Evolutionary conservation across 768 basidiomycete species (phyloP), one percentile per base, ranked within the genome.

Genomic region (Trametes villosa): DNA sequence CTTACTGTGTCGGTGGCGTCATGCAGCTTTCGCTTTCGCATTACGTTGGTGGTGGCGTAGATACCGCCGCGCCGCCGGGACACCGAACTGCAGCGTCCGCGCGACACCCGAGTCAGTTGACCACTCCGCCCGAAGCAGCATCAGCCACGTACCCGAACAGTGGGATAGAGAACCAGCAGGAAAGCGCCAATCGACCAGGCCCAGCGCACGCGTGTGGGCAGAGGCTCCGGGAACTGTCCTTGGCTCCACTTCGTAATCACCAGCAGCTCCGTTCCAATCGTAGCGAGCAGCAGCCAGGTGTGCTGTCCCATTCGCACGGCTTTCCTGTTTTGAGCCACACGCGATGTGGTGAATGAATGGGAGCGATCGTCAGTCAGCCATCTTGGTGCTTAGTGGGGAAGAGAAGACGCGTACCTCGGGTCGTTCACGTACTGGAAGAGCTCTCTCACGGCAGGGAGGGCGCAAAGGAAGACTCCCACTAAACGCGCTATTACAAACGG

Each of bases 231-330:
- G 69, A 87, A 94, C 71, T 85, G 82, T 12, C 87, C 89, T 67
- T 84, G 77, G 65, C 89, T 86, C 92, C 91, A 94, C 77, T 94
- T 94, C 66, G 79, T 74, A 53, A 94, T 92, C 42, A 86, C 88
- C 51, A 94, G 78, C 34, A 92, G 72, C 71, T 94, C 92, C 15
- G 93, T 94, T 58, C 85, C 68, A 62, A 93, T 86, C n/a, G 92
- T 94, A 31, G 92, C 92, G 50, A 93, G 83, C 60, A 94, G 77
- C 41, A 94, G 77, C 92, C 92, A 94, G 33, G 88, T 86, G 69
- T 94, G 92, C 66, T 92, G 90, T 2, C 93, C 92, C 92, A 94
- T 94, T 57, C 92, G 83, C 63, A 87, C 86, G n/a, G 90, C 87
- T 66, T 80, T 86, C 68, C 92, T 94, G 68, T 29, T 24, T 22